Evolutionary conservation across 352 stramenopile genomes (phyloP).

Genomic region (Phytophthora idaei): DNA sequence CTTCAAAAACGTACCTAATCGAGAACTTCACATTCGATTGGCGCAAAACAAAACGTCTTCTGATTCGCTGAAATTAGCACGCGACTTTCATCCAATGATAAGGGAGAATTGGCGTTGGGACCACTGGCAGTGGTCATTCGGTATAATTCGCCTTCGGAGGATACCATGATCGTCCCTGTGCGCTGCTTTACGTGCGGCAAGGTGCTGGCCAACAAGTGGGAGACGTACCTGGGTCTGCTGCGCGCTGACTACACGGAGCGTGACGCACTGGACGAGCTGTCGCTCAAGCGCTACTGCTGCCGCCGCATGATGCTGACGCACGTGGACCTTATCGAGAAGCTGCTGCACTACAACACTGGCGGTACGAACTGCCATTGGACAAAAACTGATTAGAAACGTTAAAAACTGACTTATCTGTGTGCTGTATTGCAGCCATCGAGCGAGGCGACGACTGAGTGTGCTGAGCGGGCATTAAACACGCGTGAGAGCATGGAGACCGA

Average conservation of each 20-base stretch:
- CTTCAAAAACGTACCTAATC: constrained; percentile 18
- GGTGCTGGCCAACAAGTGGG: constrained; percentile 99
- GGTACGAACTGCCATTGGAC: constrained; percentile 44
- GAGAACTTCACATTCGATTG: constrained; percentile 1
- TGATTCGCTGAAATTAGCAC: constrained; percentile 11
- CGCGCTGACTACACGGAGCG: constrained; percentile 97
- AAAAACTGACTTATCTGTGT: constrained; percentile 2
- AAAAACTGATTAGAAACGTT: neutral
- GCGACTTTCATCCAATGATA: constrained; percentile 8
- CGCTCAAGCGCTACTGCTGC: constrained; percentile 99
- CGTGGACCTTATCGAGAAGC: constrained; percentile 99
- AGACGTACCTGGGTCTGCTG: constrained; percentile 98
- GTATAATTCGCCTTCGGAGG: constrained; percentile 21
- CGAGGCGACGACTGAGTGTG: constrained; percentile 67
- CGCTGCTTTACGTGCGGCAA: constrained; percentile 99
- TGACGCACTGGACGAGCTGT: constrained; percentile 98
- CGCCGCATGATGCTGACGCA: constrained; percentile 99
- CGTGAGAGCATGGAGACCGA: constrained; percentile 33
- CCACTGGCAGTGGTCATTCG: constrained; percentile 26
- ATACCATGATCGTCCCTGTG: constrained; percentile 98
- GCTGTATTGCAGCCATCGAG: constrained; percentile 67
- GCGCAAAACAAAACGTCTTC: neutral
- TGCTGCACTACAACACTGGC: constrained; percentile 99
- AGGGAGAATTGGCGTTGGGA: neutral
- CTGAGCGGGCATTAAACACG: constrained; percentile 7